phyloP scores from a whole-genome alignment of 148 eudicot genomes.

The Rhododendron vialii region DNA sequence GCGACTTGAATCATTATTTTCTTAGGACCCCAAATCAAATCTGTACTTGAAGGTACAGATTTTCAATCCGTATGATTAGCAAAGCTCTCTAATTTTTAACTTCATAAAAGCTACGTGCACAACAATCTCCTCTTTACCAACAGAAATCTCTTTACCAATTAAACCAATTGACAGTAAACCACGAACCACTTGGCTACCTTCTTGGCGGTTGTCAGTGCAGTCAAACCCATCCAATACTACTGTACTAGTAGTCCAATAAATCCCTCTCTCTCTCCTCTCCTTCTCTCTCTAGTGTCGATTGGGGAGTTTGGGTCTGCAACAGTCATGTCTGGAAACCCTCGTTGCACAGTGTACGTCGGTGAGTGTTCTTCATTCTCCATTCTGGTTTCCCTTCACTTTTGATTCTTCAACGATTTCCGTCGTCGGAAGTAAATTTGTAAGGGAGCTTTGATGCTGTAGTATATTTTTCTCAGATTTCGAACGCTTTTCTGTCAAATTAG shows the following conservation, averaged over 20 bases:
- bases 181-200: neutral
- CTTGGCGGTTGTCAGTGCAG: neutral
- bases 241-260: neutral
- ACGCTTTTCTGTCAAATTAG: too few relatives aligned
- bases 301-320: neutral
- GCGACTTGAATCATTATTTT: too few relatives aligned
- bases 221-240: neutral
- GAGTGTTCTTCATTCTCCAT: neutral
- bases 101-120: too few relatives aligned
- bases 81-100: too few relatives aligned
- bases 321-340: slow-evolving; percentile 28
- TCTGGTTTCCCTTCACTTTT: neutral
- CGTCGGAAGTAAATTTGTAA: neutral
- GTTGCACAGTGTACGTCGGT: slow-evolving; percentile 29
- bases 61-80: too few relatives aligned
- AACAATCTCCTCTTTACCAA: too few relatives aligned
- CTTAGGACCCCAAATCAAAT: too few relatives aligned
- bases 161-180: too few relatives aligned
- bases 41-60: too few relatives aligned
- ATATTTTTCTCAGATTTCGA: too few relatives aligned
- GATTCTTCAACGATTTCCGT: neutral
- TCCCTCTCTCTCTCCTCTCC: neutral
- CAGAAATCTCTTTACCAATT: too few relatives aligned
- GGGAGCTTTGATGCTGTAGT: neutral
- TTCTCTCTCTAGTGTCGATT: neutral